Percentiles rank a stretch among this genome's conserved stretches.
These are phyloP conservation scores for Plasmodium malariae DNA, from an alignment of 169 alveolate species.

Conservation along the genomic window DNA sequence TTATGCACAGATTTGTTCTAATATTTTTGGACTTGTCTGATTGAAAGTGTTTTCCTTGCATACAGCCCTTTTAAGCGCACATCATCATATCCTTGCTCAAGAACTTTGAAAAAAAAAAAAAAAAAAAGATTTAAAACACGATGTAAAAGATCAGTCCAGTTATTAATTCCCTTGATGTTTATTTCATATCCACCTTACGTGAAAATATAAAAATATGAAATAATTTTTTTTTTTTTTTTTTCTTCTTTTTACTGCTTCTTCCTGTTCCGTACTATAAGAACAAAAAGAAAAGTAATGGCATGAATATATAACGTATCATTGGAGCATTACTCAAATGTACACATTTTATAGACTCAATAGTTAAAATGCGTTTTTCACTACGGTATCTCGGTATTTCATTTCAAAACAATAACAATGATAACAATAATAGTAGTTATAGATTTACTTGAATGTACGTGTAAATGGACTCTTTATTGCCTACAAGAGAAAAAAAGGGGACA, in stretches of 20 bases:
- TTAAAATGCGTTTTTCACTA: too few relatives aligned
- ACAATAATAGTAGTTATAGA: background rate
- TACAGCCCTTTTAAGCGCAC: slow-evolving; percentile 83
- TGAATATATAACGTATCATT: background rate
- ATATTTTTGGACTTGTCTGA: background rate
- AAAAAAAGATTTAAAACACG: background rate
- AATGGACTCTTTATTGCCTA: slow-evolving; percentile 58
- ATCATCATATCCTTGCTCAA: slow-evolving; percentile 82
- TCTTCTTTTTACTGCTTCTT: slow-evolving; percentile 49
- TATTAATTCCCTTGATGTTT: background rate
- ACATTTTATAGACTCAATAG: too few relatives aligned
- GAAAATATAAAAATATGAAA: background rate
- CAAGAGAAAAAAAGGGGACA: background rate
- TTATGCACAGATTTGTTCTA: slow-evolving; percentile 5
- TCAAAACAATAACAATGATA: background rate
- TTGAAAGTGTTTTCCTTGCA: slow-evolving; percentile 42
- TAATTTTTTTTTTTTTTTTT: slow-evolving; percentile 8
- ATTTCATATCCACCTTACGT: too few relatives aligned
- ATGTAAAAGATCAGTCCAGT: slow-evolving; percentile 1
- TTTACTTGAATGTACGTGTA: slow-evolving; percentile 64
- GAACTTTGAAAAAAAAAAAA: slow-evolving; percentile 72
- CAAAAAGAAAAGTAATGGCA: background rate
- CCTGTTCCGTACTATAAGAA: slow-evolving; percentile 65
- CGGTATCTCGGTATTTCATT: background rate
- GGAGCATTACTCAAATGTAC: background rate